Evolutionary conservation across 148 eudicot species (phyloP), one percentile per base, ranked within the genome.

Genomic region (Amaranthus hypochondriacus): DNA sequence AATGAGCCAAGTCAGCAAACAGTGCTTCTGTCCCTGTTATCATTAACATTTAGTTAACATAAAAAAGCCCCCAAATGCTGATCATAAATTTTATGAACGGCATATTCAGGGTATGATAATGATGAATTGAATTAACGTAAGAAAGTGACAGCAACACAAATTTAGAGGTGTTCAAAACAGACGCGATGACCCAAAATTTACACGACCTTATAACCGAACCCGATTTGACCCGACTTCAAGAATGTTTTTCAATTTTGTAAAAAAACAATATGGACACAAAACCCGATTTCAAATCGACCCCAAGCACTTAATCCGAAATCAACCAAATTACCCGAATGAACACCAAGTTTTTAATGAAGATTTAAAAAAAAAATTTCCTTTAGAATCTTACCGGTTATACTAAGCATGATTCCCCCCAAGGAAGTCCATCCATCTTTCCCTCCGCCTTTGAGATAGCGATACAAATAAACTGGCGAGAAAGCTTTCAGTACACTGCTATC

Each of bases 371-470:
- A 15, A 44, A 6, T 4, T 64, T 0, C 0, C 9, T 50, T 67
- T 48, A 59, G 63, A 53, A 50, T 43, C 28, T 73, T 76, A 94
- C 98, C 98, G 61, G 98, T 95, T 80, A 95, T 95, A 73, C 98
- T 89, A 63, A 95, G 97, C 97, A 95, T 83, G 79, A 95, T 84
- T n/a, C 98, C 98, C 50, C 98, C 98, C 10, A 95, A 89, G 68
- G 98, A 95, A 47, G 89, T 88, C 97, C 97, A 95, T 14, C 87
- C 81, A 42, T 80, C 83, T 81, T 67, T 86, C 47, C 88, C 84
- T 57, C 93, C 93, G 56, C 86, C 84, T 82, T 51, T 88, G 62
- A 95, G 84, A 74, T 95, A 92, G 11, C 86, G 92, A 77, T 82
- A 90, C 57, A 92, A 81, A 69, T 90, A 87, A 51, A 92, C 78